Conservation (phyloP, 208 protist species). For the Trypanosoma caninum region DNA sequence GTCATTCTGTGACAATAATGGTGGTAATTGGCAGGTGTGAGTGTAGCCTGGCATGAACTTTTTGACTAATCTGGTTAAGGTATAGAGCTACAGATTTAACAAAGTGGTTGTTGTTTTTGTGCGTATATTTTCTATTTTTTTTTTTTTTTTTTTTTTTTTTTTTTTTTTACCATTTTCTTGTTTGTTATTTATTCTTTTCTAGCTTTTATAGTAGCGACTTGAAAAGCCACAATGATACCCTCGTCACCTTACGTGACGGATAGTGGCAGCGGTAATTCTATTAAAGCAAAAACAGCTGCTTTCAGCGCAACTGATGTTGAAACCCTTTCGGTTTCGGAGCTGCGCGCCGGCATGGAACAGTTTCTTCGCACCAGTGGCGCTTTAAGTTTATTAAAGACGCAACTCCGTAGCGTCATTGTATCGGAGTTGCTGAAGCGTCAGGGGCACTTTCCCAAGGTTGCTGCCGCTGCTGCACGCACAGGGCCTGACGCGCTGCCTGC, state of each 20-base stretch:
- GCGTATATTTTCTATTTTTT: conserved; percentile 6
- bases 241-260: background rate
- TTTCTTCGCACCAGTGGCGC: conserved; percentile 67
- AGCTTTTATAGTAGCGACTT: no score
- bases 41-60: no score
- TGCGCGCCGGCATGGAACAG: conserved; percentile 74
- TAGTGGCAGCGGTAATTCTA: no score
- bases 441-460: conserved; percentile 14
- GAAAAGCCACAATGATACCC: background rate
- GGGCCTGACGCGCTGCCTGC: background rate
- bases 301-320: background rate
- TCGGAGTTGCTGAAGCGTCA: conserved; percentile 56
- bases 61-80: no score
- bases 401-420: conserved; percentile 76
- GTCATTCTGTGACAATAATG: no score
- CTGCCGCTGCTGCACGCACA: background rate
- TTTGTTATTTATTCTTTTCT: no score
- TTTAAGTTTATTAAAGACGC: conserved; percentile 76
- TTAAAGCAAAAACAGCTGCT: background rate
- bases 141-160: conserved; percentile 7
- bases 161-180: conserved; percentile 13
- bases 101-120: no score
- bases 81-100: no score
- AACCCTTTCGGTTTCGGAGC: conserved; percentile 45
- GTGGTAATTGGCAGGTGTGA: no score